A percentile compares a stretch with the other conserved stretches of the same genome.
Evolutionary conservation across 768 basidiomycete genomes (phyloP).

Genomic region (Kwoniella sp.): DNA sequence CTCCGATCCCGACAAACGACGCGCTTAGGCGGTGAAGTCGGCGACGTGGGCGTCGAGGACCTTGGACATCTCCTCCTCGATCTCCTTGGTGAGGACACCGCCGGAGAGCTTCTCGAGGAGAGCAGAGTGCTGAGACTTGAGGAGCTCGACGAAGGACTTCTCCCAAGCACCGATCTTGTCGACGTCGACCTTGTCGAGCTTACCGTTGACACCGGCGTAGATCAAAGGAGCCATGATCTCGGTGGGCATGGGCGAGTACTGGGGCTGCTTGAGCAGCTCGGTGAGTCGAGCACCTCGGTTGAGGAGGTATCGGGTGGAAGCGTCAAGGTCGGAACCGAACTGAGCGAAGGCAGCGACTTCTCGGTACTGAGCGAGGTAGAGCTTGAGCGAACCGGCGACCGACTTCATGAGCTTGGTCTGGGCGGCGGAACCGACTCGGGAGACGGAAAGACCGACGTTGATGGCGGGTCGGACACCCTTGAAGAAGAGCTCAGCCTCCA

Average conservation of each 20-base stretch:
- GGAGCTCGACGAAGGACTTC: constrained; percentile 66
- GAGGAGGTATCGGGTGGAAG: constrained; percentile 96
- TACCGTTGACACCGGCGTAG: constrained; percentile 98
- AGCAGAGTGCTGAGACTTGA: constrained; percentile 65
- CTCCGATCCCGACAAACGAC: too few relatives aligned
- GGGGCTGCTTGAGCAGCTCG: constrained; percentile 89
- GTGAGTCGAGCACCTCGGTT: constrained; percentile 97
- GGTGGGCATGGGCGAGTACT: constrained; percentile 78
- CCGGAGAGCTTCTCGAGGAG: constrained; percentile 80
- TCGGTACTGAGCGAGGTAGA: constrained; percentile 99
- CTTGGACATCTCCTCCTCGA: constrained; percentile 69
- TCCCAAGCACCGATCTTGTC: constrained; percentile 65
- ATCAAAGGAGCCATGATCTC: constrained; percentile 98
- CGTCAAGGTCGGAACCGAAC: constrained; percentile 99
- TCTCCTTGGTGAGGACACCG: constrained; percentile 76
- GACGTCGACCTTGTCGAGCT: constrained; percentile 93
- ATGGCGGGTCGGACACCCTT: constrained; percentile 99
- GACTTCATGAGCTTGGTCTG: constrained; percentile 99
- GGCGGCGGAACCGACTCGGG: constrained; percentile 99
- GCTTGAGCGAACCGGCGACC: constrained; percentile 98
- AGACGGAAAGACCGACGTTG: constrained; percentile 99
- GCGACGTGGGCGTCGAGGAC: constrained; percentile 46
- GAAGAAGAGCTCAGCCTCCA: constrained; percentile 99
- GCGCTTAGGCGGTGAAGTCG: constrained; percentile 44
- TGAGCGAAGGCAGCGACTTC: constrained; percentile 85